phyloP scores from a whole-genome alignment of 345 rosid genomes.

The Murraya paniculata region DNA sequence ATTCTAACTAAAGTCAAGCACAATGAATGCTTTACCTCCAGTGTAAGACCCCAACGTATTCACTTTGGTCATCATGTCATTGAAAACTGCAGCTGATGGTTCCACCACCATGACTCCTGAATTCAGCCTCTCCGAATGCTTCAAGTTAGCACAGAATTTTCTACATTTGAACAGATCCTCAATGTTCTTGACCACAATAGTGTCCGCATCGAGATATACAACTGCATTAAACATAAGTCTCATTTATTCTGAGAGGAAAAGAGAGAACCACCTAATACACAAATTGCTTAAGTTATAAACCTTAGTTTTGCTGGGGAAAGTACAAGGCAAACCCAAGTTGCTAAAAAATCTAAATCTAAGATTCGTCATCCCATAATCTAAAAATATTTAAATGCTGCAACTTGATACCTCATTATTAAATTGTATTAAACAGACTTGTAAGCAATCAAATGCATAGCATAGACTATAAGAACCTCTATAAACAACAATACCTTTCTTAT shows the following conservation, averaged over 20 bases:
- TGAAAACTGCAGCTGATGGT: slow-evolving; percentile 71
- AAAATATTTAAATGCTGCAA: not conserved
- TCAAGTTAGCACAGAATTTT: slow-evolving; percentile 90
- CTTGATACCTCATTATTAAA: not conserved
- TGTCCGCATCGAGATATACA: slow-evolving; percentile 95
- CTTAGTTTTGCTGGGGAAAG: not conserved
- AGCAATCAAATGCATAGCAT: not conserved
- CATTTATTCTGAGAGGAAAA: not conserved
- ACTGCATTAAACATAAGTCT: slow-evolving; percentile 41
- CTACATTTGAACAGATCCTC: slow-evolving; percentile 78
- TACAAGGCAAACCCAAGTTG: not conserved
- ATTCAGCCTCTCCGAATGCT: slow-evolving; percentile 94
- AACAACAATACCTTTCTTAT: slow-evolving; percentile 62
- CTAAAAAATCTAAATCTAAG: not conserved
- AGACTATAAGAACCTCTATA: not conserved
- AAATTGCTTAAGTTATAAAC: not conserved
- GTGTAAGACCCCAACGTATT: slow-evolving; percentile 77
- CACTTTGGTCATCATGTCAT: slow-evolving; percentile 88
- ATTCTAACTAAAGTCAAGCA: not conserved
- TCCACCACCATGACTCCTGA: slow-evolving; percentile 98
- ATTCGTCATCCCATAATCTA: not conserved
- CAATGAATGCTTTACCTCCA: slow-evolving; percentile 47
- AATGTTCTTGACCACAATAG: slow-evolving; percentile 87
- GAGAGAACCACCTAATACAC: not conserved
- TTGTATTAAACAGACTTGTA: not conserved